Evolutionary conservation across 2,329 filamentous ascomycete genomes (phyloP), one percentile per base, ranked within the genome.

Genomic region (Chaetothyriales sp.): DNA sequence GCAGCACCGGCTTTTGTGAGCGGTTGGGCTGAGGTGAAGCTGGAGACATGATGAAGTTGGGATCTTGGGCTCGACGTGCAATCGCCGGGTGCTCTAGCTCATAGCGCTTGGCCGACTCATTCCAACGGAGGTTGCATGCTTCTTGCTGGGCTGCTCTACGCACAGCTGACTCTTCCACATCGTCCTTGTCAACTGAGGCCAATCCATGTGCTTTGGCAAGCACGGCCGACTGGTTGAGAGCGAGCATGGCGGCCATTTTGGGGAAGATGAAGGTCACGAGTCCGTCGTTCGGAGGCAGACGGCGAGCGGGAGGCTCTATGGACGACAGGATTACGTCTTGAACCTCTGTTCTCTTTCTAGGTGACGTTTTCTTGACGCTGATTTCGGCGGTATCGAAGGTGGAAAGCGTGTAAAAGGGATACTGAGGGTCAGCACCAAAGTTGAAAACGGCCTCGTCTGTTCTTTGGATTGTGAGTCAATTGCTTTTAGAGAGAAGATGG

Each of bases 161-260:
- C 15, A 74, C 64, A 2, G 72, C 71, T 36, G 70, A 65, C 5
- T 59, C 63, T 57, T 73, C 68, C 3, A 70, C 62, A 19, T 71
- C 65, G 28, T 66, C 61, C 15, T 68, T 65, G 19, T 71, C 65
- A 3, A 65, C 61, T 12, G 67, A 65, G 2, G 66, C 59, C 6
- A 74, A 62, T 9, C 62, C 57, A 49, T 72, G 66, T 46, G 67
- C 56, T 43, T 65, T 64, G 19, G 67, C 64, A 26, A 71, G 55
- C 12, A 67, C 65, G 10, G 62, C 61, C 10, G 69, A 67, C 49
- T 73, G 66, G 43, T 73, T 70, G 26, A 73, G 68, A 6, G 72
- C 72, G 18, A 73, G 62, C 60, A 74, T 70, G 45, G 69, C 71
- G 12, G 72, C 72, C 18, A 73, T 60, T 47, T 70, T 68, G n/a